Conservation (phyloP, 108 stramenopile species). For the Nitzschia putrida region DNA sequence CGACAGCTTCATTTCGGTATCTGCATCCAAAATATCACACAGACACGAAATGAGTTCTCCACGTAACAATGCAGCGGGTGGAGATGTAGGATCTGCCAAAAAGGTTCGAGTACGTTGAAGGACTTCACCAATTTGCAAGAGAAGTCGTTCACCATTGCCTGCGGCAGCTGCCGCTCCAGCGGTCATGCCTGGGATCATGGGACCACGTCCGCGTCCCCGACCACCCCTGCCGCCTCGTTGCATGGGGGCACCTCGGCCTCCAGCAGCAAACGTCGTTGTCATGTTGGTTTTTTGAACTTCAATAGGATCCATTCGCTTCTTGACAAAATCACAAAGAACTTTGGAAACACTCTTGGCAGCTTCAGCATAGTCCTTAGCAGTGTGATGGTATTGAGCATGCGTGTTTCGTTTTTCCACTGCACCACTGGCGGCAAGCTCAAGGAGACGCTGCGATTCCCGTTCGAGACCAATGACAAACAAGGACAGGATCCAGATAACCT, state of each 20-base stretch:
- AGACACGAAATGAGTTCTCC: constrained; percentile 79
- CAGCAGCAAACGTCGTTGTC: not conserved
- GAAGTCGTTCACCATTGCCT: constrained; percentile 43
- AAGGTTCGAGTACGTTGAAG: constrained; percentile 79
- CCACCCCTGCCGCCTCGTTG: constrained; percentile 28
- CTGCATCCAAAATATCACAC: constrained; percentile 80
- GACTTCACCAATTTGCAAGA: constrained; percentile 78
- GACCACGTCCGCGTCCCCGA: constrained; percentile 20
- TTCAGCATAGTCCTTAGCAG: constrained; percentile 66
- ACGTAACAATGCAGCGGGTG: constrained; percentile 69
- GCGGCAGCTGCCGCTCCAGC: not conserved
- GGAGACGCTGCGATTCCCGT: constrained; percentile 52
- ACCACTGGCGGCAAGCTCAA: constrained; percentile 12
- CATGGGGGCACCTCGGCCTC: constrained; percentile 10
- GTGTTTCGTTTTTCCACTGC: constrained; percentile 9
- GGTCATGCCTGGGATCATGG: constrained; percentile 7
- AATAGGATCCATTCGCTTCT: constrained; percentile 48
- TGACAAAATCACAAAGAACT: constrained; percentile 70
- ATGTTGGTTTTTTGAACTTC: constrained; percentile 14
- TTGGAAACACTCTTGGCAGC: constrained; percentile 81
- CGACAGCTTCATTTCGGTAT: constrained; percentile 77
- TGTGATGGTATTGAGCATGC: constrained; percentile 41
- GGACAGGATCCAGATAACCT: constrained; percentile 72
- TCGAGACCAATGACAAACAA: constrained; percentile 78
- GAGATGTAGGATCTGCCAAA: constrained; percentile 69